These are phyloP conservation scores for Escovopsis sp. DNA, from an alignment of 2,329 filamentous ascomycete species.

Conservation along the genomic window DNA sequence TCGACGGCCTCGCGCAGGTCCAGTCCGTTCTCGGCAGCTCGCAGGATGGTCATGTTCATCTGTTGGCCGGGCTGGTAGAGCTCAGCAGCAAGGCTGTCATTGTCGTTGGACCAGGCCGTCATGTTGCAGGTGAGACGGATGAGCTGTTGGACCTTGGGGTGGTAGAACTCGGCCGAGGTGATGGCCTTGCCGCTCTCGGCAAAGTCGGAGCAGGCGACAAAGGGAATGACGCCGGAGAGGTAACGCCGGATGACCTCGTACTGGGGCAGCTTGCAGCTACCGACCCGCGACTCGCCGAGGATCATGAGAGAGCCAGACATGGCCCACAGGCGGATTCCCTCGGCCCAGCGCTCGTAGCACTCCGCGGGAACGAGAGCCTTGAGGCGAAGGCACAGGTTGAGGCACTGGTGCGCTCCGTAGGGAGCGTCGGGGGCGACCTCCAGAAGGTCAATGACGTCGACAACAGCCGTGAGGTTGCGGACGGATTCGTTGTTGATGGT, in stretches of 20 bases:
- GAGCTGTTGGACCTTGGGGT: background rate
- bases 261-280: background rate
- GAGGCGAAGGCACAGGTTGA: background rate
- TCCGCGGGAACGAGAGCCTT: background rate
- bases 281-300: background rate
- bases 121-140: background rate
- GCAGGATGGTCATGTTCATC: background rate
- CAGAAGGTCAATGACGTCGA: background rate
- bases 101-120: background rate
- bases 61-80: background rate
- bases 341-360: background rate
- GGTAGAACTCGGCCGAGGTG: background rate
- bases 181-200: background rate
- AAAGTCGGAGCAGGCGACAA: background rate
- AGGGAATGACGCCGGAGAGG: background rate
- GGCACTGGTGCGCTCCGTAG: background rate
- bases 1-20: background rate
- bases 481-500: background rate
- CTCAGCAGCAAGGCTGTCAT: background rate
- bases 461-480: background rate
- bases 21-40: background rate
- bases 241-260: background rate
- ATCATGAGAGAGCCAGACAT: background rate
- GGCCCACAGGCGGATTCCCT: constrained; percentile 1
- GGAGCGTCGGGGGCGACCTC: background rate